Percentiles rank a stretch among this genome's conserved stretches.
Conservation (phyloP, 208 protist genomes). For the Leishmania tarentolae region DNA sequence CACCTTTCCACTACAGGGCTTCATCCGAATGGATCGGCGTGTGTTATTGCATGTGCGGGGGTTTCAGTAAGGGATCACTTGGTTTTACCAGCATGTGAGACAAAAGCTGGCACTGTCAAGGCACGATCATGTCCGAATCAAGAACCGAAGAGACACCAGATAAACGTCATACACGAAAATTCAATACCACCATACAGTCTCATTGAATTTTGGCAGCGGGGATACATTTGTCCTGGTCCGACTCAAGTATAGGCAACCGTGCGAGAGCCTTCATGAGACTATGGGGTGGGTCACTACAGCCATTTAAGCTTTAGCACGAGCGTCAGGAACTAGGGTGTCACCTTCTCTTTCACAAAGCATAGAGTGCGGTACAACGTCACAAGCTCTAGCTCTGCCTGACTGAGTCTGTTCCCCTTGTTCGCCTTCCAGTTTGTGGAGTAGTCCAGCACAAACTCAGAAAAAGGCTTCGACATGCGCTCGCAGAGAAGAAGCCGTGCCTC, state of each 20-base stretch:
- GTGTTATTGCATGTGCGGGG: not conserved
- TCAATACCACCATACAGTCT: not conserved
- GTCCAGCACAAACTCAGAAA: conserved; percentile 39
- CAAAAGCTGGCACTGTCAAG: not conserved
- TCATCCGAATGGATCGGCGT: not conserved
- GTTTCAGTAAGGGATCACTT: not conserved
- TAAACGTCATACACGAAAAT: not conserved
- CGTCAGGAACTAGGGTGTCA: not conserved
- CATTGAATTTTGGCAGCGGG: not conserved
- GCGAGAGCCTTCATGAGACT: not conserved
- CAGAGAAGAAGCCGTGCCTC: conserved; percentile 25
- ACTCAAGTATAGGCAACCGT: not conserved
- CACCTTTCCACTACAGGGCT: not conserved
- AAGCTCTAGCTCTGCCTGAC: conserved; percentile 54
- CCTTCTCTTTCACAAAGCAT: conserved; percentile 51
- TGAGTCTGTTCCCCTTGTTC: conserved; percentile 66
- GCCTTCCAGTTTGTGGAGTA: conserved; percentile 46
- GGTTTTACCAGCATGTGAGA: not conserved
- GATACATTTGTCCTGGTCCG: not conserved
- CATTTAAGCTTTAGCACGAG: not conserved
- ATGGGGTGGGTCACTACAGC: not conserved
- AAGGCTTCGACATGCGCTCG: conserved; percentile 32
- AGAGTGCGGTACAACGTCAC: conserved; percentile 68
- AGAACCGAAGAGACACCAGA: not conserved
- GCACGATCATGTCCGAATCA: not conserved